Conservation (phyloP, 1,284 basidiomycete species). For the Leccinum ponderosum region DNA sequence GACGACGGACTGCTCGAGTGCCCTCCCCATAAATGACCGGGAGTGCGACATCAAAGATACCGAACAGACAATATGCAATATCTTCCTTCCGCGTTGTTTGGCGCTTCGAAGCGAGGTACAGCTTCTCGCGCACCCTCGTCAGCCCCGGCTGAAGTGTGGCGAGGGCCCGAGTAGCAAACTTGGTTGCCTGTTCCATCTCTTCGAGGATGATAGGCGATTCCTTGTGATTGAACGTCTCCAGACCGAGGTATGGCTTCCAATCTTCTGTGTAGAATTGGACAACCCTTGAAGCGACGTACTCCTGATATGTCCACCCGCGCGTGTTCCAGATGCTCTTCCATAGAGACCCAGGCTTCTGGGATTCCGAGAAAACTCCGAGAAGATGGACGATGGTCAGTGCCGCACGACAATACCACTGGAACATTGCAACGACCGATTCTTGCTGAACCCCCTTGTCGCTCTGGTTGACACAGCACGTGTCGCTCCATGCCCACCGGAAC, state of each 20-base stretch:
- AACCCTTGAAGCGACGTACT: not conserved
- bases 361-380: not conserved
- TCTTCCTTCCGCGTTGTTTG: no score
- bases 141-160: not conserved
- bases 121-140: not conserved
- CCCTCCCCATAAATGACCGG: not conserved
- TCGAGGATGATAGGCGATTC: not conserved
- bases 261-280: not conserved
- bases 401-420: not conserved
- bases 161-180: not conserved
- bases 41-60: not conserved
- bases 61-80: no score
- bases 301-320: not conserved
- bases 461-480: not conserved
- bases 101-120: no score
- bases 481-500: not conserved
- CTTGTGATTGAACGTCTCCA: not conserved
- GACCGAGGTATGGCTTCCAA: not conserved
- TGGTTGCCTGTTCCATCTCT: not conserved
- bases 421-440: not conserved
- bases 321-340: not conserved
- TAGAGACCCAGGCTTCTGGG: not conserved
- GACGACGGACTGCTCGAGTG: not conserved
- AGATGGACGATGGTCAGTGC: not conserved
- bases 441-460: not conserved